Percentiles rank a stretch among this genome's conserved stretches.
Conservation (phyloP, 2,329 filamentous ascomycete genomes). For the Lomentospora prolificans region DNA sequence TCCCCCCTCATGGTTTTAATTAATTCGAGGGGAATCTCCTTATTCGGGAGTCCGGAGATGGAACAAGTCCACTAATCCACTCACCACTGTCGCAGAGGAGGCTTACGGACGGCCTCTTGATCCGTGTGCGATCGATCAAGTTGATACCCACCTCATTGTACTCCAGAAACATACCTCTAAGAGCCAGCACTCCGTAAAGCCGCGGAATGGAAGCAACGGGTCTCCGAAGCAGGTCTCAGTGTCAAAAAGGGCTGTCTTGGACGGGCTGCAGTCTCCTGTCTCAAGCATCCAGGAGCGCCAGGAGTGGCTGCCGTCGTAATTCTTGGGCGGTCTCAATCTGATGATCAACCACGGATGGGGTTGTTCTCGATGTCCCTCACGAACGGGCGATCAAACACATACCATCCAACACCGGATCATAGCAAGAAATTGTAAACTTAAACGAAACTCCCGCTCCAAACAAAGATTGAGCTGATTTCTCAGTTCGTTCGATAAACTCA, state of each 20-base stretch:
- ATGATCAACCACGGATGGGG: slow-evolving; percentile 1
- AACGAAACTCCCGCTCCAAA: background rate
- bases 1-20: background rate
- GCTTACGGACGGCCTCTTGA: background rate
- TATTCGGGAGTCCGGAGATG: background rate
- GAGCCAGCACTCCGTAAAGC: background rate
- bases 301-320: background rate
- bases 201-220: background rate
- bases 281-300: no score
- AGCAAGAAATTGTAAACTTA: background rate
- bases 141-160: no score
- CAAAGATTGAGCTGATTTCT: background rate
- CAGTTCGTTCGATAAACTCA: background rate
- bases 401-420: background rate
- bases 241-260: background rate
- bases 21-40: background rate
- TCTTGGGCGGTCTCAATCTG: background rate
- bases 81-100: background rate
- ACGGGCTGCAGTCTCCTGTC: background rate
- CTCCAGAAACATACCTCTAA: background rate
- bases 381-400: background rate
- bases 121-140: no score
- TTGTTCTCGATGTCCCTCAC: background rate
- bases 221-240: background rate
- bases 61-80: no score